Evolutionary conservation across 345 rosid genomes (phyloP), one percentile per base, ranked within the genome.

Genomic region (Aegle marmelos): DNA sequence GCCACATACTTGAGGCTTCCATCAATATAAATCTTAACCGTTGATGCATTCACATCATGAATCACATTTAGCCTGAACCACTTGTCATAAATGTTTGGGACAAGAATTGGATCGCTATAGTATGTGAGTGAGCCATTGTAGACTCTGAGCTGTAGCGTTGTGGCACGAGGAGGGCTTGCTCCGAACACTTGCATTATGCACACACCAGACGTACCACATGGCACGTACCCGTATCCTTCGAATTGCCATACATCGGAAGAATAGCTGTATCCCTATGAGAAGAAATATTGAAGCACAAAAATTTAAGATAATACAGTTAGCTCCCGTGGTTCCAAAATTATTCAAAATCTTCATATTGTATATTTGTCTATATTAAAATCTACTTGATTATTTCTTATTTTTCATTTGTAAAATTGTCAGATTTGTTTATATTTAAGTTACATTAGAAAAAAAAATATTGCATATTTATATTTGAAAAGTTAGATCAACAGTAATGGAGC

Each of bases 41-140:
- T 84, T 14, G 71, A 9, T 8, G 60, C 34, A 41, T 50, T 81
- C 27, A 77, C 77, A 17, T 82, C 79, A 21, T 84, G 77, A 24
- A 84, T 74, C 11, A 70, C 87, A n/a, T 84, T 79, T 2, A 78
- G 63, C 68, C 39, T 54, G 61, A 84, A 75, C 84, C 84, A 84
- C 22, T 48, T 77, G 33, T 83, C 64, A 63, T 79, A 74, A 22
- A 76, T 61, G 24, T 82, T 6, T n/a, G 77, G 81, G 48, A 71
- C 69, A 36, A 80, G 61, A n/a, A 57, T 45, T 7, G 48, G 28
- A 72, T 28, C 25, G 21, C 6, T 16, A 6, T 56, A 56, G 22
- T 56, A 56, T 56, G 60, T 19, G 24, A 56, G 60, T 19, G 60
- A 56, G 7, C 60, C 60, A 56, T 56, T 22, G 60, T 56, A 56